Conservation (phyloP, 768 basidiomycete genomes). For the Macrolepiota dolichaula region DNA sequence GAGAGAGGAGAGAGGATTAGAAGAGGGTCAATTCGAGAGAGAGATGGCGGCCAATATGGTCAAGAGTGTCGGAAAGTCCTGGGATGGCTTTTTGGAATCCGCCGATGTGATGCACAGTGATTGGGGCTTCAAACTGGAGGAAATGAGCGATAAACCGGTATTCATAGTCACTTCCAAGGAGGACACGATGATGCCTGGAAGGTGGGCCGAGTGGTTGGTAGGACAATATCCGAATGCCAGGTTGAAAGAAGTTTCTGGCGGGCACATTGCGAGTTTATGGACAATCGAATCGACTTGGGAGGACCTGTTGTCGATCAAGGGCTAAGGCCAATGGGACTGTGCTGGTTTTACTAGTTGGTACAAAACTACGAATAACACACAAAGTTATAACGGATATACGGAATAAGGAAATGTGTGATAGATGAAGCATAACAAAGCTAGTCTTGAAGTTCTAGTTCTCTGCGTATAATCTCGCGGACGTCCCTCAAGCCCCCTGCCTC, state of each 20-base stretch:
- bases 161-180: constrained; percentile 39
- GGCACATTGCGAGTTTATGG: constrained; percentile 45
- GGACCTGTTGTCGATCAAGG: constrained; percentile 24
- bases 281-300: constrained; percentile 45
- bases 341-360: background rate
- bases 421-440: constrained; percentile 33
- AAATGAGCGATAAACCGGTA: constrained; percentile 45
- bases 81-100: constrained; percentile 49
- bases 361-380: constrained; percentile 14
- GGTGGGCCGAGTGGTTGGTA: constrained; percentile 49
- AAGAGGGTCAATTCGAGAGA: constrained; percentile 41
- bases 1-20: constrained; percentile 34
- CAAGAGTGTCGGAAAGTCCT: constrained; percentile 45
- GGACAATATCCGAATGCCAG: constrained; percentile 40
- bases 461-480: constrained; percentile 78
- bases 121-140: constrained; percentile 45
- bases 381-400: constrained; percentile 9
- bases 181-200: constrained; percentile 38
- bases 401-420: constrained; percentile 16
- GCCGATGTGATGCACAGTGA: constrained; percentile 41
- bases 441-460: constrained; percentile 72
- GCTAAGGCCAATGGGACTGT: background rate
- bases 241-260: constrained; percentile 40
- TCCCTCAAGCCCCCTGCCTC: constrained; percentile 74
- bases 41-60: constrained; percentile 37